Base-by-base conservation (phyloP, 768 basidiomycete genomes). In the Boletus insuetus region DNA sequence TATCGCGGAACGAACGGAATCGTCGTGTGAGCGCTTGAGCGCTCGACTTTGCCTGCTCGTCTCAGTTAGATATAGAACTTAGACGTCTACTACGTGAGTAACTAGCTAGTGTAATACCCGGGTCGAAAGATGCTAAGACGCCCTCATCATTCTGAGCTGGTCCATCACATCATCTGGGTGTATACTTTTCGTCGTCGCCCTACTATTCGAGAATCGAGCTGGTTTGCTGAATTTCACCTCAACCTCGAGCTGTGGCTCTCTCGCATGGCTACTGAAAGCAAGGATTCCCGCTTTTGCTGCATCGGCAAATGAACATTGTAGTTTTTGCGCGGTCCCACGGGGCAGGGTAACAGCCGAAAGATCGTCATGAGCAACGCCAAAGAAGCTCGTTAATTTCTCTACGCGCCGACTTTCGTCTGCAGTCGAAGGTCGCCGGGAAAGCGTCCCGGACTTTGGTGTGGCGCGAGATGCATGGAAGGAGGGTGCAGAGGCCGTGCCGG, bases 91-190 rank as follows among this genome's bases (percentile, higher is more conserved):
- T 24, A 24, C 24, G 0, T n/a, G n/a, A 24, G 24, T 24, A 24
- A 24, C 24, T 24, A 24, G 24, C 24, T 24, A 24, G 24, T 24
- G 24, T 24, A 4, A 24, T 24, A 9, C 9, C 29, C 2, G 29
- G 29, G 8, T 29, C 29, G 17, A 17, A 14, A 29, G 20, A 5
- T 46, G 4, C 39, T 50, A 55, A 40, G 67, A 53, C 43, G 73
- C 72, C 62, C 64, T 77, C 67, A 79, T 69, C 55, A 67, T 69
- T 53, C 81, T 75, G 49, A 83, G 65, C 64, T 75, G 69, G 46
- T 73, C 69, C 47, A 79, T 75, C 43, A 77, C 75, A 46, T 79
- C 77, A 12, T 68, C 64, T 57, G 77, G 74, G 49, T 78, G 69
- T 40, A 71, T 69, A 7, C 71, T 73, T 56, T 71, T 72, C 44